Base-by-base conservation (phyloP, 2,329 filamentous ascomycete genomes). In the Mycogone perniciosa region DNA sequence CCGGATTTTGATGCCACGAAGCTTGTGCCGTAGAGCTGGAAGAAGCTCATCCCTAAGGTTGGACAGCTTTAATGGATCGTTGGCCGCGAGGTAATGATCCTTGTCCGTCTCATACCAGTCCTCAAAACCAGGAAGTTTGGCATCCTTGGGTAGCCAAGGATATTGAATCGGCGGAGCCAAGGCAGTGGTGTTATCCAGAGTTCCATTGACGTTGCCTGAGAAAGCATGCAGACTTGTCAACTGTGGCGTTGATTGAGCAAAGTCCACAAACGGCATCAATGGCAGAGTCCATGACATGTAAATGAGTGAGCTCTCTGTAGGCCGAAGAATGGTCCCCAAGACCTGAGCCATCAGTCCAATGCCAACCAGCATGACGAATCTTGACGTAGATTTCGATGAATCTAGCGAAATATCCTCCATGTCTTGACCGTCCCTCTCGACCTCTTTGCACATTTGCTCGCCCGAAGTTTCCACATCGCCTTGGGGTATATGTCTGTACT, bases 31-130 rank as follows among this genome's bases (percentile, higher is more conserved):
- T 5, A 69, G 54, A 3, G 59, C 56, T 8, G 60, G 44, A 5
- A 67, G 49, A 0, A 73, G 42, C 0, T 63, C 62, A 13, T 67
- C 58, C 6, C 69, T 56, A 1, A 71, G 62, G 33, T 74, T 74
- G 2, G 66, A 65, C 13, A 72, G 62, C 46, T 67, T 70, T 45
- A 73, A 29, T 1, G 71, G 71, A 29, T 74, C 71, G 11, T 59
- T 52, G 1, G 57, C 57, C 3, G 71, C 61, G 20, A 56, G 65
- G 44, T 74, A 74, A 43, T 66, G 63, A 1, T 56, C 49, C 8
- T 51, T 34, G 1, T 58, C 45, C 1, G 51, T 41, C 26, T 41
- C 27, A 6, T 59, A 61, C 64, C 63, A 67, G 29, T 70, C 64
- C 35, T 65, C 60, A 10, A 59, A 60, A n/a, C 60, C 62, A 4